phyloP scores from a whole-genome alignment of 441 rosid species.

The Erodium texanum region DNA sequence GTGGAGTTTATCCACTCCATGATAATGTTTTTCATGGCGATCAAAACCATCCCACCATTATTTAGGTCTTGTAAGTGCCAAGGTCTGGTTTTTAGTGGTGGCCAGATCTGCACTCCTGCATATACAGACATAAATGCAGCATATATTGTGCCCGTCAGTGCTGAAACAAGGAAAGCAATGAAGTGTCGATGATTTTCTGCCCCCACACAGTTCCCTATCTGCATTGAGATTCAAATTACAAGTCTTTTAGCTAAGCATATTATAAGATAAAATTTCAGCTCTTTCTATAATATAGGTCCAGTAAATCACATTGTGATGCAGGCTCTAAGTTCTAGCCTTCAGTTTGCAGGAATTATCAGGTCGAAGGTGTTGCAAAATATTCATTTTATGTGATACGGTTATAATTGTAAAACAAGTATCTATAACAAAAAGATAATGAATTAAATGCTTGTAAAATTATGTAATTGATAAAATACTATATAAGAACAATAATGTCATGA shows the following conservation, averaged over 20 bases:
- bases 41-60: slow-evolving; percentile 22
- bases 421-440: too few species aligned
- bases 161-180: slow-evolving; percentile 61
- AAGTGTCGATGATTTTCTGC: slow-evolving; percentile 73
- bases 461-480: neutral
- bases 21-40: slow-evolving; percentile 37
- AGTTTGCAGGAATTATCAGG: too few species aligned
- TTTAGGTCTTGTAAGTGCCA: slow-evolving; percentile 11
- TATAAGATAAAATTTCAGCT: neutral
- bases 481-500: neutral
- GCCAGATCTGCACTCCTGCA: slow-evolving; percentile 44
- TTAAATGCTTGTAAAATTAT: neutral
- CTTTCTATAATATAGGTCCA: too few species aligned
- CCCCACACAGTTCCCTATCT: slow-evolving; percentile 98
- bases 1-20: slow-evolving; percentile 45
- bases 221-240: slow-evolving; percentile 20
- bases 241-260: neutral
- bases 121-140: slow-evolving; percentile 43
- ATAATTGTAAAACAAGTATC: neutral
- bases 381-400: neutral
- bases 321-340: too few species aligned
- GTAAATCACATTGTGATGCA: too few species aligned
- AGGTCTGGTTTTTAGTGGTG: slow-evolving; percentile 28
- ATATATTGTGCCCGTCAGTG: slow-evolving; percentile 53
- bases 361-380: neutral